A percentile compares a stretch with the other conserved stretches of the same genome.
Evolutionary conservation across 2,329 filamentous ascomycete species (phyloP).

Genomic region (Cladophialophora exuberans): DNA sequence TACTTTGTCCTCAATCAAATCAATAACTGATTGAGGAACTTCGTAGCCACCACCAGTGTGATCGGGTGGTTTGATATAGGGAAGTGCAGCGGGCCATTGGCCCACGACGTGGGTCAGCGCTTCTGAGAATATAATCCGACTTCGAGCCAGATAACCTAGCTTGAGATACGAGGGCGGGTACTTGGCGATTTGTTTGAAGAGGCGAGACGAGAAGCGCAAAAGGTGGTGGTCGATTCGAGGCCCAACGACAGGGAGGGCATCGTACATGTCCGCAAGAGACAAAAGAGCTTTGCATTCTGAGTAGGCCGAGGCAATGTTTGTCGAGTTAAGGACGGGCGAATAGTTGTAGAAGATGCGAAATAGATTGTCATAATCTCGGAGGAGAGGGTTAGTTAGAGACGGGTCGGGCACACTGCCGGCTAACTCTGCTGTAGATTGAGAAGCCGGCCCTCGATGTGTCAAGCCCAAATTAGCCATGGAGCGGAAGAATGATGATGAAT

Average conservation of each 20-base stretch:
- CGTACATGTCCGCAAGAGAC: conserved; percentile 89
- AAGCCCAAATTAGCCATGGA: conserved; percentile 79
- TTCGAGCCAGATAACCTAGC: conserved; percentile 82
- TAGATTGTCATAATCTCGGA: conserved; percentile 93
- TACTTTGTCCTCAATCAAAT: conserved; percentile 92
- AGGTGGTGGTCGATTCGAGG: conserved; percentile 92
- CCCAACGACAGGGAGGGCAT: conserved; percentile 83
- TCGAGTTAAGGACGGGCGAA: conserved; percentile 74
- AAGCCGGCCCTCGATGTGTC: conserved; percentile 43
- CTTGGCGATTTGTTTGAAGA: conserved; percentile 97
- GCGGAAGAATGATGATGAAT: conserved; percentile 73
- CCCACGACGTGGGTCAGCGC: conserved; percentile 92
- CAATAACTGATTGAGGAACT: conserved; percentile 75
- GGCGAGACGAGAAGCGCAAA: conserved; percentile 82
- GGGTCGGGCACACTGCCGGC: conserved; percentile 58
- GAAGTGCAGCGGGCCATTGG: conserved; percentile 83
- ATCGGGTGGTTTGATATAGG: conserved; percentile 66
- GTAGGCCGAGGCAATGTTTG: conserved; percentile 91
- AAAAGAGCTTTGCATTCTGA: conserved; percentile 91
- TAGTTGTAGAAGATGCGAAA: conserved; percentile 97
- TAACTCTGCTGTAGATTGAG: conserved; percentile 57
- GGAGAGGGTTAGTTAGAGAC: conserved; percentile 69
- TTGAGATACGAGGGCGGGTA: conserved; percentile 92
- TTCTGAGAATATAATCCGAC: conserved; percentile 81
- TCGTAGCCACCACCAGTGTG: conserved; percentile 43